Conservation (phyloP, 202 grass and related monocot species). For the Eragrostis tef region DNA sequence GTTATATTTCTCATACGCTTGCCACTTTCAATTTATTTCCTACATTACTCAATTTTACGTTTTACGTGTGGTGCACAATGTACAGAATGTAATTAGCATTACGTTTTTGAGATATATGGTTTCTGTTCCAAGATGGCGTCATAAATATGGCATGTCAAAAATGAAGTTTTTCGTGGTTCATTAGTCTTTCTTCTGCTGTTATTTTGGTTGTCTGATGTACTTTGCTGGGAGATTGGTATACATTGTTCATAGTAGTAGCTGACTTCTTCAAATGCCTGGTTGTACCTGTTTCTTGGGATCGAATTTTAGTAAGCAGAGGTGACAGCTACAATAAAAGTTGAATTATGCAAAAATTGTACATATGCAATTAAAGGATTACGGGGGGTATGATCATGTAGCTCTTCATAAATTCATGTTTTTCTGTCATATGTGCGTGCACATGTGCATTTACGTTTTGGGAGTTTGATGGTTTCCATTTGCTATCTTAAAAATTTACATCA, state of each 20-base stretch:
- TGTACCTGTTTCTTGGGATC: background rate
- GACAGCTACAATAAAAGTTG: background rate
- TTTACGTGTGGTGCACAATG: background rate
- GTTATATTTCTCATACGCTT: background rate
- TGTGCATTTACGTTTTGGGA: background rate
- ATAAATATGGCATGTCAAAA: background rate
- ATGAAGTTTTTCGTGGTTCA: background rate
- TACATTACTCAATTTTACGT: background rate
- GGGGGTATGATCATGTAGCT: background rate
- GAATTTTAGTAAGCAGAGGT: background rate
- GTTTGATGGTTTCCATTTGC: background rate
- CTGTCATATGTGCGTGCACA: background rate
- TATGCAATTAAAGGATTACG: background rate
- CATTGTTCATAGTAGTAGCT: constrained; percentile 12
- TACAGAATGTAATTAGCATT: background rate
- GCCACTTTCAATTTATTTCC: background rate
- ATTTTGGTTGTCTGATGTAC: background rate
- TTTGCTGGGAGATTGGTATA: background rate
- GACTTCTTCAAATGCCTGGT: background rate
- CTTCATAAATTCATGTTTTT: background rate
- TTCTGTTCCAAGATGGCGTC: background rate
- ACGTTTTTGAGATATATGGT: background rate
- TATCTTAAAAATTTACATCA: background rate
- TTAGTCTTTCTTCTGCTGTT: background rate
- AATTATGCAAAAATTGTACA: background rate